Evolutionary conservation across 257 asterid genomes (phyloP).

Genomic region (Eucommia ulmoides): DNA sequence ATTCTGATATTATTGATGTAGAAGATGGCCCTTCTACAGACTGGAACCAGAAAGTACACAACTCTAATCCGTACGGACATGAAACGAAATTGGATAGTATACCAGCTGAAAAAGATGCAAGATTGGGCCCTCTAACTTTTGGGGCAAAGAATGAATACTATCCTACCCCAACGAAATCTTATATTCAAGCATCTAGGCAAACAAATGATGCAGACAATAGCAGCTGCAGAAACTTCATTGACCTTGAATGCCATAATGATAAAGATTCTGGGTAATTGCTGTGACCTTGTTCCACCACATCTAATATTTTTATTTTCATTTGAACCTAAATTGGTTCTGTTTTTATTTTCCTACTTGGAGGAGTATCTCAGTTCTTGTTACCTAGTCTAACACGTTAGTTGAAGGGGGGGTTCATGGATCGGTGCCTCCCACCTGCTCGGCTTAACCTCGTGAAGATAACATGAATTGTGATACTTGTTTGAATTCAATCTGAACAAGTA

Average conservation of each 20-base stretch:
- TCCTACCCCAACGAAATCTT: constrained; percentile 13
- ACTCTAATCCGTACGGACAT: constrained; percentile 16
- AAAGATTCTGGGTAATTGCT: constrained; percentile 40
- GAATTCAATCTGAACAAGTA: too few relatives aligned
- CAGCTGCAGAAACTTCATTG: constrained; percentile 27
- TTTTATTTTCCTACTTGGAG: neutral
- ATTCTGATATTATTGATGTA: constrained; percentile 20
- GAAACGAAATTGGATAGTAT: constrained; percentile 20
- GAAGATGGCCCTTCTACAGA: constrained; percentile 23
- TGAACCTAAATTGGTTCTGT: too few relatives aligned
- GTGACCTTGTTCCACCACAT: constrained; percentile 5
- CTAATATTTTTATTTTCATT: too few relatives aligned
- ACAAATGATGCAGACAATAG: constrained; percentile 20
- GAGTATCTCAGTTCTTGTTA: neutral
- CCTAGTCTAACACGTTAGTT: neutral
- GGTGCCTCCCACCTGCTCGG: neutral
- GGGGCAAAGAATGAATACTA: constrained; percentile 17
- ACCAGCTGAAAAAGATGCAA: constrained; percentile 18
- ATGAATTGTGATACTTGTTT: too few relatives aligned
- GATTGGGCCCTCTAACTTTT: constrained; percentile 17
- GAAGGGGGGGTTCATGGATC: neutral
- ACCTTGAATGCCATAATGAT: constrained; percentile 49
- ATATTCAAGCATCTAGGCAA: constrained; percentile 15
- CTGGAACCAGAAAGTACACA: constrained; percentile 18
- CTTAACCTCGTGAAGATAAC: neutral